Evolutionary conservation across 2,329 filamentous ascomycete species (phyloP), one percentile per base, ranked within the genome.

Genomic region (Leptodontidium sp.): DNA sequence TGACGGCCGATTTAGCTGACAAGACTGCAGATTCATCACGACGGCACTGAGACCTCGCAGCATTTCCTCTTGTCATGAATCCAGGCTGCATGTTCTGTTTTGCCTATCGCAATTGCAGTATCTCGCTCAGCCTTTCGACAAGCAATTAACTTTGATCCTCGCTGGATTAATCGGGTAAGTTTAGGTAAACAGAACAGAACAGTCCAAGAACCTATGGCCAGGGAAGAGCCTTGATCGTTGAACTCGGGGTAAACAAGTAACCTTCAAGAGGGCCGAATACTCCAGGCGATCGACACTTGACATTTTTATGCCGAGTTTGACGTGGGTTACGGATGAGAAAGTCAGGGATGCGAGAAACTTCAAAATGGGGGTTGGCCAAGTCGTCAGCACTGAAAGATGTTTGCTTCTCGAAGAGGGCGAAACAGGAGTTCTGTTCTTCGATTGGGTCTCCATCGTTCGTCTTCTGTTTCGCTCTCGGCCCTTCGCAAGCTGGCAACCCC

Each of bases 381-480:
- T 3, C 8, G 12, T n/a, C 40, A 26, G 58, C 3, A 17, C n/a
- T 1, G 40, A 35, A 47, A 14, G 40, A 21, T 29, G 40, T 29
- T 61, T 47, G 24, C 58, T 61, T 61, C 58, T 61, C n/a, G 45
- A 40, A 40, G 38, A 45, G 58, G 24, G 29, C 14, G 24, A 61
- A 32, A 43, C 9, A 17, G 2, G 4, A 40, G 11, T 50, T n/a
- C 61, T 53, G 43, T 29, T 52, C 64, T 64, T 66, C 67, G 55
- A 68, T 71, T 71, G 67, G 69, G 21, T 63, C 64, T 49, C 58
- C 65, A 68, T 49, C 55, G 66, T 68, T 70, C 68, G 66, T 68
- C 68, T 64, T 70, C 58, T 66, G 52, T 63, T 64, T 61, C 61
- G 65, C 64, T 65, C 68, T 67, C 64, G 63, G 55, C 63, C 49